A percentile compares a stretch with the other conserved stretches of the same genome.
Evolutionary conservation across 225 moss, liverwort and hornwort genomes (phyloP).

Genomic region (Anthoceros angustus): DNA sequence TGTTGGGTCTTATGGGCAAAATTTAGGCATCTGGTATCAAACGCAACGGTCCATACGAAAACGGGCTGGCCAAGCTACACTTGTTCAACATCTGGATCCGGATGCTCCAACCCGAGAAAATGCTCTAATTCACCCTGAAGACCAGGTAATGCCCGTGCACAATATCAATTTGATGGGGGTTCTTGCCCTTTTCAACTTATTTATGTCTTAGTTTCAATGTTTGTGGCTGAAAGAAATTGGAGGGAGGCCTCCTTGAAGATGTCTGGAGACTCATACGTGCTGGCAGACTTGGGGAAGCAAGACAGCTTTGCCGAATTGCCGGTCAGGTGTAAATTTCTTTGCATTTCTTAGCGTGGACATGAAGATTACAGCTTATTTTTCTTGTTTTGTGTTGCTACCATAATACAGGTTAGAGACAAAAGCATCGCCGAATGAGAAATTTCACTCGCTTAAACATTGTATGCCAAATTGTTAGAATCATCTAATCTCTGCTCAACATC

Average conservation of each 20-base stretch:
- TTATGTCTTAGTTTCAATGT: background rate
- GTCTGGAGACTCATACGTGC: constrained; percentile 85
- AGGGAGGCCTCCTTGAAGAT: constrained; percentile 90
- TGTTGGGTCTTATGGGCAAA: constrained; percentile 90
- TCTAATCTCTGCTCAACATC: background rate
- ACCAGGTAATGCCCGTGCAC: constrained; percentile 23
- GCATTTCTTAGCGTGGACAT: background rate
- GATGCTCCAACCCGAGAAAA: constrained; percentile 83
- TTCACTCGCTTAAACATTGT: background rate
- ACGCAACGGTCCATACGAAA: constrained; percentile 74
- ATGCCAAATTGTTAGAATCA: background rate
- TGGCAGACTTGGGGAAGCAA: constrained; percentile 78
- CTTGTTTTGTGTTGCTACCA: background rate
- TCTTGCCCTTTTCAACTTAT: background rate
- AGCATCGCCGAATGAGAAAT: no score
- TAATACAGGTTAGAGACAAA: background rate
- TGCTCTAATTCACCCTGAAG: constrained; percentile 66
- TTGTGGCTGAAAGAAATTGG: constrained; percentile 39
- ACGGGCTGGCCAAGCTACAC: constrained; percentile 40
- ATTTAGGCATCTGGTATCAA: constrained; percentile 90
- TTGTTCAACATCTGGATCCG: constrained; percentile 67
- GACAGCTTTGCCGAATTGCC: constrained; percentile 71
- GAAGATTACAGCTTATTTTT: background rate
- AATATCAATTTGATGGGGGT: background rate
- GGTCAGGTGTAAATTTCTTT: constrained; percentile 35